Evolutionary conservation across 768 basidiomycete species (phyloP), one percentile per base, ranked within the genome.

Genomic region (Pulveroboletus ravenelii): DNA sequence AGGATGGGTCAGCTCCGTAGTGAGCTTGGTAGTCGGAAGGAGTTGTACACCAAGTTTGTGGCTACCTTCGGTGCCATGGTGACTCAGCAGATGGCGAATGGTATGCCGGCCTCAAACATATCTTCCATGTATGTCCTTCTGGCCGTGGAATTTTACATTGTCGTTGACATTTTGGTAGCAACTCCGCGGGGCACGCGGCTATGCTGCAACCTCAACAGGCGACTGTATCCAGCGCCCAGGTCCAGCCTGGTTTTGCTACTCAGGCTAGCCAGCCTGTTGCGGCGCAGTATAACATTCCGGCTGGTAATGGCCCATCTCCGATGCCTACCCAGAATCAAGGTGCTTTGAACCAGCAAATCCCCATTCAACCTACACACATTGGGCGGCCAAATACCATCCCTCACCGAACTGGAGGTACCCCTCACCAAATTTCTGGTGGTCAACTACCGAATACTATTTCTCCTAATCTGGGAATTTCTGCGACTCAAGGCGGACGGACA

Each of bases 321-420:
- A 45, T 64, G 41, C 56, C 64, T 10, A 12, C 52, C 10, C 67
- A 62, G 44, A 45, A 10, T 15, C 62, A 59, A 41, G 35, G 48
- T 30, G 3, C 45, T 18, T 37, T 57, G 35, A 60, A 53, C 48
- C 62, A 66, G 20, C 74, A 71, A 39, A 56, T 66, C 30, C 65
- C 73, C 32, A 51, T 63, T 7, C 70, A 67, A 45, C 49, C 68
- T 6, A 54, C 65, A 14, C 70, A 65, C 27, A 58, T 70, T 46
- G 60, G 40, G 25, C 57, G 71, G 3, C 61, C 62, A 23, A 57
- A 59, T 50, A 52, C 54, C 40, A 61, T 70, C 20, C 74, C 74
- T 14, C 67, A 72, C 18, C 73, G 75, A 27, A 63, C 72, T 10
- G 70, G 61, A 10, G 63, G 68, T 8, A 72, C 72, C 8, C 70